Base-by-base conservation (phyloP, 495 filamentous ascomycete species). In the Penicillium cosmopolitanum region DNA sequence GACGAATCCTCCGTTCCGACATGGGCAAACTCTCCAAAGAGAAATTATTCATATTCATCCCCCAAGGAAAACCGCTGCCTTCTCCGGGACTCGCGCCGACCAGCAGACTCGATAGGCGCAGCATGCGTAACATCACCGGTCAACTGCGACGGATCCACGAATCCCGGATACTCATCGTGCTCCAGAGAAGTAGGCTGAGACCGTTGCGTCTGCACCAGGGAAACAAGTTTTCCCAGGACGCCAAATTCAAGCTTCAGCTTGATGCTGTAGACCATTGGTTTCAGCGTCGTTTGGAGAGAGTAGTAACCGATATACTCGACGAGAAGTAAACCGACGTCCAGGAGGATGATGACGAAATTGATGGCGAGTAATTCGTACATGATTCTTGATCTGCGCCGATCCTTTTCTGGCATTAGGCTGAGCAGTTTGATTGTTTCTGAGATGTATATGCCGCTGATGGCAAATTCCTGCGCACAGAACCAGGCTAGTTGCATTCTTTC, bases 201-300 rank as follows among this genome's bases (percentile, higher is more conserved):
- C 12, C 60, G 66, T 15, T 60, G 55, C 1, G 54, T 66, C 18
- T 74, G 66, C n/a, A 77, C 76, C 9, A 78, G 56, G 0, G 67
- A 64, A 25, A 78, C 76, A 2, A 78, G 66, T 38, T 78, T 78
- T 6, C 76, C 62, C 25, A 88, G 74, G 4, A 87, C 81, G 31
- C 74, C 80, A 56, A 86, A 87, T 63, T 88, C 85, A 34, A 88
- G 70, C 70, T 87, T 87, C 34, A 88, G 77, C 66, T 88, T 88
- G 64, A 87, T 75, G 57, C 80, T 81, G 71, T 88, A 88, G 1
- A 86, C 76, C 55, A 82, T 76, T 1, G 80, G 75, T 60, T 87
- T 87, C 53, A 84, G 63, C 1, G 81, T 79, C 1, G 82, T 82
- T 64, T 87, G 78, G 15, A 85, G 69, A 18, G 76, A 70, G 57